Conservation (phyloP, 129 eudicot species). For the Chrysanthemum lavandulifolium region DNA sequence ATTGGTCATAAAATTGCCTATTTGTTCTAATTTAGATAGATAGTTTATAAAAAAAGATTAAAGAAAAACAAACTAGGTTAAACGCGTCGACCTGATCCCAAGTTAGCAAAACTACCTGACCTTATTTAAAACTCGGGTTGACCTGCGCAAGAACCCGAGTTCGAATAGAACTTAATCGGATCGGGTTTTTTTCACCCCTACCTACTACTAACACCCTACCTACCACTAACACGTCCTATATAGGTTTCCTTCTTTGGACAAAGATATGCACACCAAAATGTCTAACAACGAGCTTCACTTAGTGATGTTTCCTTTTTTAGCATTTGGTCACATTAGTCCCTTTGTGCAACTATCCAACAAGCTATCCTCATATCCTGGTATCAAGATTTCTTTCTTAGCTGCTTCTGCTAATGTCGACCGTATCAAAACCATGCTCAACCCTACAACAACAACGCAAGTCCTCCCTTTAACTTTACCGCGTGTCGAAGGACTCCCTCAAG, state of each 20-base stretch:
- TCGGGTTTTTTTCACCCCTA: too few relatives aligned
- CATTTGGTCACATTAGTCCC: constrained; percentile 54
- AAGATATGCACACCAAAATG: not conserved
- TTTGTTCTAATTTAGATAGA: too few relatives aligned
- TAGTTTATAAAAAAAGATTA: too few relatives aligned
- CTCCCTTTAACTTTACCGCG: constrained; percentile 47
- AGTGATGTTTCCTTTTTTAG: constrained; percentile 55
- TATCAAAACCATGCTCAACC: not conserved
- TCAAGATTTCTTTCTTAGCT: not conserved
- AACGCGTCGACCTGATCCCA: too few relatives aligned
- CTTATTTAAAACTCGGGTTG: too few relatives aligned
- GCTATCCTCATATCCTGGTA: constrained; percentile 32
- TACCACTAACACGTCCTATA: not conserved
- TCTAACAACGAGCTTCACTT: constrained; percentile 29
- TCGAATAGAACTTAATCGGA: too few relatives aligned
- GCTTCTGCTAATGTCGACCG: not conserved
- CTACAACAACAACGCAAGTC: constrained; percentile 7
- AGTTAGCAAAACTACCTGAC: too few relatives aligned
- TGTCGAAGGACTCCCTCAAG: constrained; percentile 48
- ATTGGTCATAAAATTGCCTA: too few relatives aligned
- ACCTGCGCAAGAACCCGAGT: too few relatives aligned
- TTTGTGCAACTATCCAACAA: constrained; percentile 52
- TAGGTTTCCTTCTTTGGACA: not conserved
- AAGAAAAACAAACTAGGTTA: too few relatives aligned
- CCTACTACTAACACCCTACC: too few relatives aligned